Conservation (phyloP, 164 flowering plant genomes). For the Buxus sempervirens region DNA sequence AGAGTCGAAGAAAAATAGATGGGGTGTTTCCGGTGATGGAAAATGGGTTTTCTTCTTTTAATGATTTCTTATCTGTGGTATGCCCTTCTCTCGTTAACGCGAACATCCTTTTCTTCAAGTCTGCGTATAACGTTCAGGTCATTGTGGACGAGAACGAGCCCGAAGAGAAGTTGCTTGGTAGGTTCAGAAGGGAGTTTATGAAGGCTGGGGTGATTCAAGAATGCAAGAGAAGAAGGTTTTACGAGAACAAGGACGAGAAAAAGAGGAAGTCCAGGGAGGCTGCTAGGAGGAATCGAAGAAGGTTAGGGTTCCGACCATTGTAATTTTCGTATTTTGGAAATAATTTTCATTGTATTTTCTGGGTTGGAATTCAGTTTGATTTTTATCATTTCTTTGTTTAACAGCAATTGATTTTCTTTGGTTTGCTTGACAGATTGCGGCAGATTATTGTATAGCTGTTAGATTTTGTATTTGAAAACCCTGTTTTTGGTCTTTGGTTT, state of each 20-base stretch:
- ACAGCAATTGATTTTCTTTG: too few relatives aligned
- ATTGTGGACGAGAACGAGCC: constrained; percentile 39
- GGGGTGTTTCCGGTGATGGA: not conserved
- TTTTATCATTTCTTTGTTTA: too few relatives aligned
- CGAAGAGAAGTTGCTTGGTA: constrained; percentile 57
- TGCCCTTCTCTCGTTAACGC: constrained; percentile 60
- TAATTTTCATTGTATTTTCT: too few relatives aligned
- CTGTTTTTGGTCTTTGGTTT: too few relatives aligned
- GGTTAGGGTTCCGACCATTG: constrained; percentile 21
- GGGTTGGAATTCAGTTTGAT: too few relatives aligned
- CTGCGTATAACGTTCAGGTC: constrained; percentile 65
- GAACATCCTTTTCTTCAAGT: constrained; percentile 52
- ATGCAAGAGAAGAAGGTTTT: constrained; percentile 48
- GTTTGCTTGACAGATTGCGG: too few relatives aligned
- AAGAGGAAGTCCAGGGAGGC: constrained; percentile 66
- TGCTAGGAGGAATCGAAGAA: constrained; percentile 59
- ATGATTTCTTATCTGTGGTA: constrained; percentile 43
- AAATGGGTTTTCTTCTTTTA: constrained; percentile 11
- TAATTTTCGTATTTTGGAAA: too few relatives aligned
- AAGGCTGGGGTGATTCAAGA: constrained; percentile 23
- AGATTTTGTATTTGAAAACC: too few relatives aligned
- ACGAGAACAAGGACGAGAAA: constrained; percentile 64
- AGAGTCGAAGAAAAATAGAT: constrained; percentile 10
- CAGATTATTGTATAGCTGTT: too few relatives aligned
- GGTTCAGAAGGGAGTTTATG: constrained; percentile 72